A percentile compares a stretch with the other conserved stretches of the same genome.
Conservation (phyloP, 2,329 filamentous ascomycete species). For the Diatrype stigma region DNA sequence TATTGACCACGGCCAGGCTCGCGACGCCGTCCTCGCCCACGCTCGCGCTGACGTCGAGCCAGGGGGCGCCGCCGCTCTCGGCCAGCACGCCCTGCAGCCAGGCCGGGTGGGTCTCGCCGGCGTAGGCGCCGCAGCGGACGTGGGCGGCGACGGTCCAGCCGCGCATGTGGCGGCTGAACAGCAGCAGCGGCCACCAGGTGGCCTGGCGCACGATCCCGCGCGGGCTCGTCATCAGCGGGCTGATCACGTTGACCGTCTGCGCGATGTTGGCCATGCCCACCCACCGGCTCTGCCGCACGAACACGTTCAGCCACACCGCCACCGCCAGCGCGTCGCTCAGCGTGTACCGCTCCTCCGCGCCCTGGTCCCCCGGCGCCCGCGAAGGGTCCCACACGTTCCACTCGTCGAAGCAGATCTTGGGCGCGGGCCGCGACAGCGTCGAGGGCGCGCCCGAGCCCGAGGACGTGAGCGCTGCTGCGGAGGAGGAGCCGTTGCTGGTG, state of each 20-base stretch:
- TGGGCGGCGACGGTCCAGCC: slow-evolving; percentile 65
- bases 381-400: slow-evolving; percentile 81
- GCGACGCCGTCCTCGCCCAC: slow-evolving; percentile 55
- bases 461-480: slow-evolving; percentile 49
- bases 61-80: slow-evolving; percentile 52
- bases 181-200: slow-evolving; percentile 69
- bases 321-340: slow-evolving; percentile 75
- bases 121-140: slow-evolving; percentile 59
- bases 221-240: slow-evolving; percentile 67
- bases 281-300: slow-evolving; percentile 65
- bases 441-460: slow-evolving; percentile 53
- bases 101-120: slow-evolving; percentile 59
- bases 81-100: slow-evolving; percentile 65
- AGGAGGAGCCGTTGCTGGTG: slow-evolving; percentile 49
- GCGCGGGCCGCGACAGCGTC: slow-evolving; percentile 45
- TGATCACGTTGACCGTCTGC: slow-evolving; percentile 74
- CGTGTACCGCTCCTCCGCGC: slow-evolving; percentile 71
- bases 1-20: slow-evolving; percentile 69
- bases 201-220: slow-evolving; percentile 65
- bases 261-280: slow-evolving; percentile 78
- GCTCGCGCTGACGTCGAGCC: slow-evolving; percentile 63
- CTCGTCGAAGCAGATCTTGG: slow-evolving; percentile 77
- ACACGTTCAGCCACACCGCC: slow-evolving; percentile 70
- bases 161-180: slow-evolving; percentile 70
- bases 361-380: slow-evolving; percentile 65